phyloP scores from a whole-genome alignment of 2,329 filamentous ascomycete genomes.

The Cordyceps tenuipes region DNA sequence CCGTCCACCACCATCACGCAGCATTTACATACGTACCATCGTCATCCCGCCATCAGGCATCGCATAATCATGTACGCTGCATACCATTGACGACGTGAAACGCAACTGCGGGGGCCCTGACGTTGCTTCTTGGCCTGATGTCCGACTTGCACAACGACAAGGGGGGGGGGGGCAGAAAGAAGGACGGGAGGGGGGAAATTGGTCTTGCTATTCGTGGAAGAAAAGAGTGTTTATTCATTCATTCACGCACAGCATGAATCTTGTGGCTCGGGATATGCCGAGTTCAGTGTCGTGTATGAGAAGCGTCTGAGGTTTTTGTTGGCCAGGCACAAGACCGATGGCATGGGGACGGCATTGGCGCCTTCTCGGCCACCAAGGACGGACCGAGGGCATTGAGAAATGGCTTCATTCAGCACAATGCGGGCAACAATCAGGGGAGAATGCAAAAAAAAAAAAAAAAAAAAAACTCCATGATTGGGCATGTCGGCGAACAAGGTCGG shows the following conservation, averaged over 20 bases:
- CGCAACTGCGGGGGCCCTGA: not conserved
- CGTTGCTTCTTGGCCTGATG: not conserved
- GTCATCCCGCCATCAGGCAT: too few relatives aligned
- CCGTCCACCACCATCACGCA: too few relatives aligned
- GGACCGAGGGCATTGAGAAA: not conserved
- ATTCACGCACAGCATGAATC: not conserved
- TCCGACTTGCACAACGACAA: not conserved
- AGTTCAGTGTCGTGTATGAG: not conserved
- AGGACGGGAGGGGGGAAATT: not conserved
- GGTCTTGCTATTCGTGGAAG: too few relatives aligned
- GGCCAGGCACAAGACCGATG: not conserved
- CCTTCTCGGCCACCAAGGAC: too few relatives aligned
- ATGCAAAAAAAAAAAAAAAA: too few relatives aligned
- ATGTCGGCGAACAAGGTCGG: not conserved
- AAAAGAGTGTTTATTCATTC: not conserved
- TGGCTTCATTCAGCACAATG: not conserved
- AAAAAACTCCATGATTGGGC: too few relatives aligned
- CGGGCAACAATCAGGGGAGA: too few relatives aligned
- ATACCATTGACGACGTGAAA: slow-evolving; percentile 1
- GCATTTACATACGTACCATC: too few relatives aligned
- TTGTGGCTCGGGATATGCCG: not conserved
- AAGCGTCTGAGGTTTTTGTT: not conserved
- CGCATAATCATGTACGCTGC: not conserved
- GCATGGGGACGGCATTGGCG: not conserved
- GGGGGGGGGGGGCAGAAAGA: not conserved